A percentile compares a stretch with the other conserved stretches of the same genome.
phyloP scores from a whole-genome alignment of 805 yeast genomes.

The Saturnispora mendoncae region DNA sequence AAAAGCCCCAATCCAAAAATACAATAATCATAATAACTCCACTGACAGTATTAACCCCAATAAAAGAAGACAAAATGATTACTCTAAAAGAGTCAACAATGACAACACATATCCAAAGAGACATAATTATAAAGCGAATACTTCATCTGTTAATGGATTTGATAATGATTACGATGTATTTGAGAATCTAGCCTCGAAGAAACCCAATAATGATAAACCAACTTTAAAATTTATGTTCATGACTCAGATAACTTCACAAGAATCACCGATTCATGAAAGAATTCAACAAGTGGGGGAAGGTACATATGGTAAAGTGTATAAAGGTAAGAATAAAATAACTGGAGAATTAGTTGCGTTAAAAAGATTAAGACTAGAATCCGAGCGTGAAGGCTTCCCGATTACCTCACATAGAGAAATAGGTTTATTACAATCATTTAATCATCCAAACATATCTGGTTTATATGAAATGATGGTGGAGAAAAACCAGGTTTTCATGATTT shows the following conservation, averaged over 20 bases:
- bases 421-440: slow-evolving; percentile 72
- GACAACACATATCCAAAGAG: background rate
- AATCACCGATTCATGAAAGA: slow-evolving; percentile 48
- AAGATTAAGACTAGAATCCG: slow-evolving; percentile 72
- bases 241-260: slow-evolving; percentile 1
- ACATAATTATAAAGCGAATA: background rate
- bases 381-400: slow-evolving; percentile 91
- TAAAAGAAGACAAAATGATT: background rate
- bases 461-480: slow-evolving; percentile 84
- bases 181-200: slow-evolving; percentile 4
- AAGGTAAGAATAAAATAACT: slow-evolving; percentile 66
- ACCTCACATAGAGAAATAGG: slow-evolving; percentile 91
- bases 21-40: too few relatives aligned
- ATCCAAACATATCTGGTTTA: slow-evolving; percentile 72
- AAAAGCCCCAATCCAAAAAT: too few relatives aligned
- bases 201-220: background rate
- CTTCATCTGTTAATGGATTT: background rate
- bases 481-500: slow-evolving; percentile 74
- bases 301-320: slow-evolving; percentile 92
- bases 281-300: slow-evolving; percentile 97
- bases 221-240: slow-evolving; percentile 4
- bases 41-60: too few relatives aligned
- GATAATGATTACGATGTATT: slow-evolving; percentile 12
- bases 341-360: slow-evolving; percentile 78
- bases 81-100: background rate